These are phyloP conservation scores for Mycosphaerella sp. DNA, from an alignment of 2,329 filamentous ascomycete species.

Conservation along the genomic window DNA sequence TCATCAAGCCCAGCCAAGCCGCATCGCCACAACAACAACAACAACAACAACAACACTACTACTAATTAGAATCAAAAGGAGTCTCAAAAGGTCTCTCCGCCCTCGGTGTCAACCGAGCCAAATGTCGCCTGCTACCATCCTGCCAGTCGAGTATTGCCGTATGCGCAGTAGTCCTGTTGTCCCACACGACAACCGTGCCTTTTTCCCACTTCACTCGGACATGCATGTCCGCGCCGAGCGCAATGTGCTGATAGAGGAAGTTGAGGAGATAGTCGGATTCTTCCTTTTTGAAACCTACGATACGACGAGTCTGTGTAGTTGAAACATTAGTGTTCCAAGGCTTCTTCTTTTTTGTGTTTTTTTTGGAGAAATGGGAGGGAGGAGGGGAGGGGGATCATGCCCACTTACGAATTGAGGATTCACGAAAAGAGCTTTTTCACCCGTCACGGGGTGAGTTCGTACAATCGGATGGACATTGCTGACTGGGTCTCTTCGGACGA, in stretches of 20 bases:
- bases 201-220: conserved; percentile 48
- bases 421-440: conserved; percentile 76
- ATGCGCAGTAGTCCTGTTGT: conserved; percentile 43
- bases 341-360: too few species aligned
- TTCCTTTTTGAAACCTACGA: conserved; percentile 79
- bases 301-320: conserved; percentile 64
- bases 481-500: conserved; percentile 70
- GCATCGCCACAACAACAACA: too few species aligned
- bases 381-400: neutral
- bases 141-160: conserved; percentile 78
- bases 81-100: conserved; percentile 72
- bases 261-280: conserved; percentile 73
- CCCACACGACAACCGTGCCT: conserved; percentile 23
- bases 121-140: conserved; percentile 67
- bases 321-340: too few species aligned
- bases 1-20: too few species aligned
- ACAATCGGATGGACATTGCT: conserved; percentile 70
- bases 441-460: conserved; percentile 70
- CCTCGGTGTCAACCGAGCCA: conserved; percentile 77
- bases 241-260: conserved; percentile 71
- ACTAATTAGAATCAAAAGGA: too few species aligned
- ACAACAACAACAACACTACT: too few species aligned
- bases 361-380: too few species aligned
- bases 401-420: conserved; percentile 67
- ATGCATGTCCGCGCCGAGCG: conserved; percentile 66